Conservation (phyloP, 495 filamentous ascomycete species). For the Aspergillus biplanus region DNA sequence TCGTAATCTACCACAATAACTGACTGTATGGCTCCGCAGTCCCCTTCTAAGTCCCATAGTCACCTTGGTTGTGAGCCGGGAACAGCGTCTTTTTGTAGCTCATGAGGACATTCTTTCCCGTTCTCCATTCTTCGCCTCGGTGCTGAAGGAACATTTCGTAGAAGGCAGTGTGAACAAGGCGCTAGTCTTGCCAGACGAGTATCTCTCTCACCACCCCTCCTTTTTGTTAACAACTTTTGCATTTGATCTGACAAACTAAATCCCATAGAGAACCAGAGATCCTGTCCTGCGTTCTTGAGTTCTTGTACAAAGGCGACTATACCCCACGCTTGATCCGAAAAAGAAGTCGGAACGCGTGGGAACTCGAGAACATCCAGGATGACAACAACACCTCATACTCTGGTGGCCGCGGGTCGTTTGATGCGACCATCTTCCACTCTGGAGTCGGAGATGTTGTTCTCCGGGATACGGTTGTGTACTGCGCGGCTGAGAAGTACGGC, state of each 20-base stretch:
- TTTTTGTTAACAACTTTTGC: not conserved
- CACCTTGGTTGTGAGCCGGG: slow-evolving; percentile 77
- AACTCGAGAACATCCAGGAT: slow-evolving; percentile 66
- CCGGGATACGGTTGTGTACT: slow-evolving; percentile 91
- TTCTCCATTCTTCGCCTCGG: slow-evolving; percentile 61
- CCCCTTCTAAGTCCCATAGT: slow-evolving; percentile 77
- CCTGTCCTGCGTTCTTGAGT: slow-evolving; percentile 69
- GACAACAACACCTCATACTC: slow-evolving; percentile 33
- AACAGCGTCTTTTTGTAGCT: slow-evolving; percentile 77
- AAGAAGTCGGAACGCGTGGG: slow-evolving; percentile 60
- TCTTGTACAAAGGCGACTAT: slow-evolving; percentile 74
- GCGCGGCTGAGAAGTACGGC: slow-evolving; percentile 80
- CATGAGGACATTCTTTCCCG: slow-evolving; percentile 67
- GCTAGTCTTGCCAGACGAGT: slow-evolving; percentile 65
- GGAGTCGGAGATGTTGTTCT: slow-evolving; percentile 73
- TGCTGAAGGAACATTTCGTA: slow-evolving; percentile 60
- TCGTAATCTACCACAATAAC: slow-evolving; percentile 19
- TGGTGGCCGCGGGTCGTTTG: slow-evolving; percentile 65
- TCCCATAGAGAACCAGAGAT: slow-evolving; percentile 59
- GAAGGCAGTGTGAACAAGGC: slow-evolving; percentile 58
- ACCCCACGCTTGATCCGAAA: slow-evolving; percentile 56
- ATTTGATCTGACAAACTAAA: not conserved
- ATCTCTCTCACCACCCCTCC: not conserved
- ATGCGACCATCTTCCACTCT: slow-evolving; percentile 73
- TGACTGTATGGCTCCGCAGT: slow-evolving; percentile 42